Evolutionary conservation across 257 asterid species (phyloP).

Genomic region (Solanum acaule): DNA sequence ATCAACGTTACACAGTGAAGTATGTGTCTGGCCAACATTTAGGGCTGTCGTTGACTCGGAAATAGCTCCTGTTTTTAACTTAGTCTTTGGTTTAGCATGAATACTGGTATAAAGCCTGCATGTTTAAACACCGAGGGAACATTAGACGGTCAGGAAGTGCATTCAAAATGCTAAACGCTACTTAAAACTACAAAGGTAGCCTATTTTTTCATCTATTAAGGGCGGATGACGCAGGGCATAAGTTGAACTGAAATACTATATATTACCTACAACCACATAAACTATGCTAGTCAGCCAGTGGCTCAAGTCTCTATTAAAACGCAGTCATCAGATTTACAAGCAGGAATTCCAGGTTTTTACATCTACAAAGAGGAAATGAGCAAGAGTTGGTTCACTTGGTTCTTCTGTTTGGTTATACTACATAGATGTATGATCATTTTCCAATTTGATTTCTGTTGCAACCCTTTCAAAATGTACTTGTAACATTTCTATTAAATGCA

Average conservation of each 20-base stretch:
- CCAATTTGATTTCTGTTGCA: background rate
- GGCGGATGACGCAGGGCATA: background rate
- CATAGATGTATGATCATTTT: background rate
- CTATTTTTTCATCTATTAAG: background rate
- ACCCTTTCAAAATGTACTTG: background rate
- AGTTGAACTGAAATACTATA: background rate
- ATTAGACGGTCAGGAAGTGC: background rate
- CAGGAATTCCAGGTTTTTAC: background rate
- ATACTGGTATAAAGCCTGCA: slow-evolving; percentile 75
- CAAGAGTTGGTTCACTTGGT: no score
- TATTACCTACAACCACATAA: background rate
- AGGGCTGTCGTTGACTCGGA: slow-evolving; percentile 54
- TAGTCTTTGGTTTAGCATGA: slow-evolving; percentile 80
- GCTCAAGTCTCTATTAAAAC: background rate
- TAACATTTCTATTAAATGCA: background rate
- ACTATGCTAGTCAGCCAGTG: background rate
- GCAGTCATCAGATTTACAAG: background rate
- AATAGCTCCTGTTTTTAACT: slow-evolving; percentile 62
- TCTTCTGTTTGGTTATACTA: no score
- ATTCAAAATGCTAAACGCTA: background rate
- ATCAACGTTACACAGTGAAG: slow-evolving; percentile 42
- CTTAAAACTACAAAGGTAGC: background rate
- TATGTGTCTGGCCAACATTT: slow-evolving; percentile 46
- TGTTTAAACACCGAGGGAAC: background rate
- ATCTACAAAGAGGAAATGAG: background rate